Percentiles rank a stretch among this genome's conserved stretches.
phyloP scores from a whole-genome alignment of 1,139 yeast genomes.

The Nakaseomyces glabratus region DNA sequence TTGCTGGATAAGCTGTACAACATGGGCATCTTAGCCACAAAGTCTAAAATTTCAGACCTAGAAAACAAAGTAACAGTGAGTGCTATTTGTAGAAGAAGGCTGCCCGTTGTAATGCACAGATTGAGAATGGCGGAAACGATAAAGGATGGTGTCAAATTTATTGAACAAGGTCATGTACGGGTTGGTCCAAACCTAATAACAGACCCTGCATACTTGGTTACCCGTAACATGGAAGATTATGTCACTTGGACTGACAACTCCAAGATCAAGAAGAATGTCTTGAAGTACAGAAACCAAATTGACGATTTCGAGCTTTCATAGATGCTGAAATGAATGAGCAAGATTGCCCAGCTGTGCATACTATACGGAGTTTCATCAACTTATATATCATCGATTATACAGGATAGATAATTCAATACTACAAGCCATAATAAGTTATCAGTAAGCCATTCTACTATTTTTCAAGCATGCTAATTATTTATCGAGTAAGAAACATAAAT shows the following conservation, averaged over 20 bases:
- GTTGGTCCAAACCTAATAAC: slow-evolving; percentile 95
- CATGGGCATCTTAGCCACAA: slow-evolving; percentile 80
- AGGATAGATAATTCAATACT: too few relatives aligned
- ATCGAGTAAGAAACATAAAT: too few relatives aligned
- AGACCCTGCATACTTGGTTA: slow-evolving; percentile 90
- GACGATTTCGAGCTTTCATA: slow-evolving; percentile 66
- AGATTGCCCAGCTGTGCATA: too few relatives aligned
- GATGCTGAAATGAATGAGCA: slow-evolving; percentile 6
- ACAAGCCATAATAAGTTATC: too few relatives aligned
- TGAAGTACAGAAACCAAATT: slow-evolving; percentile 79
- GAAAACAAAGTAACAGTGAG: slow-evolving; percentile 89
- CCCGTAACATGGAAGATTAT: slow-evolving; percentile 89
- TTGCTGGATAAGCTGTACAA: slow-evolving; percentile 75
- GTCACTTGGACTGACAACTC: slow-evolving; percentile 95
- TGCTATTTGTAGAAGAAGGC: slow-evolving; percentile 82
- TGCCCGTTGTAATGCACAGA: slow-evolving; percentile 93
- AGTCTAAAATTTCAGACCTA: slow-evolving; percentile 83
- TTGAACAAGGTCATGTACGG: slow-evolving; percentile 96
- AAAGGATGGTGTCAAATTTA: slow-evolving; percentile 79
- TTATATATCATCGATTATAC: too few relatives aligned
- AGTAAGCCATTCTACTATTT: too few relatives aligned
- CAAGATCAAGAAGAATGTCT: slow-evolving; percentile 82
- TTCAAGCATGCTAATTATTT: too few relatives aligned
- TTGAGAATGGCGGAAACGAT: slow-evolving; percentile 89
- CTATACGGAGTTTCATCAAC: too few relatives aligned